phyloP scores from a whole-genome alignment of 139 green algal species.

The Closterium sp. region DNA sequence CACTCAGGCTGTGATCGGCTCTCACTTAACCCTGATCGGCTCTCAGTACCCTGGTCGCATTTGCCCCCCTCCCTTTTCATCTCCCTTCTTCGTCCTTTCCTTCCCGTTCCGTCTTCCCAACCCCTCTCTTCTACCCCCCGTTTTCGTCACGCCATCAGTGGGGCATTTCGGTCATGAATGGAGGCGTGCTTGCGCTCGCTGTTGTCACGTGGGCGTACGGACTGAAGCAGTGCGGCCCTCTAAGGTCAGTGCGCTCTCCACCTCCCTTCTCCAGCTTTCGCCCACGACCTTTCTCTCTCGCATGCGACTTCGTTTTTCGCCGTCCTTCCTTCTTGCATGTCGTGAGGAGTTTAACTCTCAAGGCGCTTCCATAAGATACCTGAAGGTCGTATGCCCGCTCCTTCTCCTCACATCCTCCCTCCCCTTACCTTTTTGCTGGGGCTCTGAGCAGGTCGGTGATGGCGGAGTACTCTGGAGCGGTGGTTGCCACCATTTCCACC shows the following conservation, averaged over 20 bases:
- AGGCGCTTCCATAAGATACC: too few species aligned
- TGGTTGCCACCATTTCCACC: slow-evolving; percentile 26
- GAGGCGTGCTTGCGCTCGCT: slow-evolving; percentile 18
- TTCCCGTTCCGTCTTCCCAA: background rate
- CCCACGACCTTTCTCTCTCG: too few species aligned
- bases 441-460: slow-evolving; percentile 37
- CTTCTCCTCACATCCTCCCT: background rate
- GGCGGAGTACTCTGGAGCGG: slow-evolving; percentile 34
- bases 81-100: background rate
- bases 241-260: slow-evolving; percentile 12
- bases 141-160: slow-evolving; percentile 14
- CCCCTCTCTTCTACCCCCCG: background rate
- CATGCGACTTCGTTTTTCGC: too few species aligned
- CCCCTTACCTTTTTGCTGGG: too few species aligned
- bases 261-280: background rate
- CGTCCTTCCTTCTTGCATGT: too few species aligned
- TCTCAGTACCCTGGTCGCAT: background rate
- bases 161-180: slow-evolving; percentile 21
- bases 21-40: too few species aligned
- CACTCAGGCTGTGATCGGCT: too few species aligned
- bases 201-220: slow-evolving; percentile 15
- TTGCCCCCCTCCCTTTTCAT: background rate
- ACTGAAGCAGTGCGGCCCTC: slow-evolving; percentile 7
- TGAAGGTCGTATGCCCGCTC: too few species aligned
- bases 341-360: too few species aligned